These are phyloP conservation scores for Cyberlindnera xishuangbannaensis DNA, from an alignment of 805 yeast species.

Conservation along the genomic window DNA sequence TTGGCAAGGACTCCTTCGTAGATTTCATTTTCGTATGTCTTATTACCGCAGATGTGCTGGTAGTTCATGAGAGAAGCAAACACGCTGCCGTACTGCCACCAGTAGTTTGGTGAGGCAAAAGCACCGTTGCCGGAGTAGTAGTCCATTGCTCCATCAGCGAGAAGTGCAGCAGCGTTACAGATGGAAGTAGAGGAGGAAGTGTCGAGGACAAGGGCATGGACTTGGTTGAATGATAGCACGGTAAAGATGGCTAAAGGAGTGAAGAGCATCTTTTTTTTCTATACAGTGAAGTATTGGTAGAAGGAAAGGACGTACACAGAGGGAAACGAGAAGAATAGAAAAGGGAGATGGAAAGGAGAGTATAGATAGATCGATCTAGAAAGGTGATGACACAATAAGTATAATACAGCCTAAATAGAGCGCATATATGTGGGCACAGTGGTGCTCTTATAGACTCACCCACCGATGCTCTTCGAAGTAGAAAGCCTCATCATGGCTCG, in stretches of 20 bases:
- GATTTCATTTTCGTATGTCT: conserved; percentile 51
- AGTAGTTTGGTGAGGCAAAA: conserved; percentile 59
- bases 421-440: too few species aligned
- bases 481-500: too few species aligned
- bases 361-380: too few species aligned
- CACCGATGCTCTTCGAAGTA: too few species aligned
- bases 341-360: too few species aligned
- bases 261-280: background rate
- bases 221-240: background rate
- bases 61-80: conserved; percentile 64
- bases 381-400: too few species aligned
- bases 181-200: conserved; percentile 6
- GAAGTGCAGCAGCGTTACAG: conserved; percentile 45
- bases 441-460: too few species aligned
- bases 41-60: conserved; percentile 63
- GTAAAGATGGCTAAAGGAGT: too few species aligned
- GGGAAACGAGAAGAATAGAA: too few species aligned
- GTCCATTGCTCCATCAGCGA: conserved; percentile 59
- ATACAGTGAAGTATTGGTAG: too few species aligned
- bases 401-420: too few species aligned
- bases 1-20: conserved; percentile 45
- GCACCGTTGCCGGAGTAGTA: conserved; percentile 66
- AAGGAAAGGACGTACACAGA: too few species aligned
- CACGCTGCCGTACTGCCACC: conserved; percentile 92
- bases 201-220: conserved; percentile 2